phyloP scores from a whole-genome alignment of 2,329 filamentous ascomycete species.

The Scedosporium minutisporum region DNA sequence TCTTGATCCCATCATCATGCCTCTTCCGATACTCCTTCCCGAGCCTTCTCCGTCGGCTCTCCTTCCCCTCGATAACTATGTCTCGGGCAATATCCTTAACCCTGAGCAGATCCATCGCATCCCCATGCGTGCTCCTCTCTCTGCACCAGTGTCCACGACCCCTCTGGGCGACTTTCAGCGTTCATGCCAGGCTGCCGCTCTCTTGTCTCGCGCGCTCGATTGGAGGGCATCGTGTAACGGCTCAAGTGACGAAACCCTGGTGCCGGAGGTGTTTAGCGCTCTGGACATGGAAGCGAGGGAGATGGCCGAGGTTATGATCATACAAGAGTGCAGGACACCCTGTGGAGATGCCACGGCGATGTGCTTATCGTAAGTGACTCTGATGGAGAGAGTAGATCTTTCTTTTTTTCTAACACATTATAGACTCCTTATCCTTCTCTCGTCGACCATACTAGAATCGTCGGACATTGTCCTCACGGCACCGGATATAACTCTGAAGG shows the following conservation, averaged over 20 bases:
- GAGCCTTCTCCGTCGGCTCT: constrained; percentile 25
- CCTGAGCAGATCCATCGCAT: constrained; percentile 12
- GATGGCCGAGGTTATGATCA: constrained; percentile 23
- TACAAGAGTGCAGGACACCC: constrained; percentile 23
- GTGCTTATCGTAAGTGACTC: constrained; percentile 20
- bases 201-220: constrained; percentile 20
- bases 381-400: background rate
- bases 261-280: constrained; percentile 18
- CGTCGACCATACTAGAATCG: constrained; percentile 21
- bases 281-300: constrained; percentile 21
- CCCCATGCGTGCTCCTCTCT: constrained; percentile 17
- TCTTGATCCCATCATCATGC: constrained; percentile 20
- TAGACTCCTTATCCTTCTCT: constrained; percentile 23
- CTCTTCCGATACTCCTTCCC: constrained; percentile 24
- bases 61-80: constrained; percentile 23
- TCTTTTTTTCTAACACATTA: background rate
- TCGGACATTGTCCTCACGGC: constrained; percentile 13
- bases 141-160: constrained; percentile 16
- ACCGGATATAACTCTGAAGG: constrained; percentile 21
- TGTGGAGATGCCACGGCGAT: constrained; percentile 25
- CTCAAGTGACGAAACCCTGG: constrained; percentile 11
- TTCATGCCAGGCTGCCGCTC: constrained; percentile 25
- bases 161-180: constrained; percentile 24
- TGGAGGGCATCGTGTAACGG: constrained; percentile 12
- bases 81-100: constrained; percentile 18